Base-by-base conservation (phyloP, 140 eudicot species). In the Senecio squalidus region DNA sequence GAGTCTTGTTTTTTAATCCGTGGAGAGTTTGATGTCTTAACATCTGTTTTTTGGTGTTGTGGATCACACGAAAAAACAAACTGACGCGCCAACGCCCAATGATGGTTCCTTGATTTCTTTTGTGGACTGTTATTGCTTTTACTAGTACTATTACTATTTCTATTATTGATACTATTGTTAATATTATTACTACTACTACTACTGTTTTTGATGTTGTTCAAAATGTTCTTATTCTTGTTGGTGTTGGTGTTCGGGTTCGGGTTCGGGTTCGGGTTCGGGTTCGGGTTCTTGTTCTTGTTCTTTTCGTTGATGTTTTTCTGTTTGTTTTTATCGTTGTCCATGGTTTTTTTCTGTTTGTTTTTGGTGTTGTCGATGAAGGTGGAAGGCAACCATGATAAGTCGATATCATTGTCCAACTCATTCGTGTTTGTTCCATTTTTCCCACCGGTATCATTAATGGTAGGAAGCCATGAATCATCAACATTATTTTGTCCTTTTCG, bases 81-180 rank as follows among this genome's bases (percentile, higher is more conserved):
- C 53, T 76, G 75, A 23, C 85, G 75, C 1, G 89, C 89, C 66
- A 68, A 50, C 9, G 80, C 81, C 86, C 90, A 80, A 58, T 55
- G 78, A 13, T 71, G 79, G 0, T 54, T 71, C 15, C 23, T 33
- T 10, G 76, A 27, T 54, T 17, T 54, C 27, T 71, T 62, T 25
- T 62, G 66, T 0, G 31, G 9, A 17, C 55, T 43, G n/a, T 2
- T 41, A 41, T 56, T 58, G 15, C 29, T 49, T 9, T 21, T 60
- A 6, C 4, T 36, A 6, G 23, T 69, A 18, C 5, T 40, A 50
- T 33, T 58, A 1, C 8, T 38, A 23, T 17, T 66, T 0, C 2
- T 24, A 20, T 15, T 39, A 6, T 3, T 55, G 3, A 15, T 44
- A 9, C 13, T 40, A 0, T 22, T 68, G 6, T 8, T 33, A 1